Evolutionary conservation across 805 yeast genomes (phyloP), one percentile per base, ranked within the genome.

Genomic region (Yarrowia porcina): DNA sequence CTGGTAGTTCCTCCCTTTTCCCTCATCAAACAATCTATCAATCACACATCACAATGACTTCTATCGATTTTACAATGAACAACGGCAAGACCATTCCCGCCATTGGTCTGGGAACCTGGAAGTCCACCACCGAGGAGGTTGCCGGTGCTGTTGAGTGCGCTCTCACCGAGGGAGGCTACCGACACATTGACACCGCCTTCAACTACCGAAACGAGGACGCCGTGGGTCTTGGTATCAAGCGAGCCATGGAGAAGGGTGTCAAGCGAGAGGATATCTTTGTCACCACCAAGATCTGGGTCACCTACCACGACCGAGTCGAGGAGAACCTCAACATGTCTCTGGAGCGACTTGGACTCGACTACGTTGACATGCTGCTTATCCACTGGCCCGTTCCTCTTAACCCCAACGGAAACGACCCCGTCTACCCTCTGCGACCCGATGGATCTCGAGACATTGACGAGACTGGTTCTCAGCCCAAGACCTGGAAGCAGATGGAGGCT

Each of bases 401-500:
- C 47, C 47, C 47, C 47, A 41, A 41, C 47, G 47, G 47, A 1
- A 41, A 41, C 47, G 47, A 41, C 30, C 47, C 47, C 20, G 47
- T 41, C 47, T 41, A 41, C 30, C 47, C 47, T 23, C 30, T 41
- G 47, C 47, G 47, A 41, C 47, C 47, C 13, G 47, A 41, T 8
- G 47, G 47, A 4, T 44, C 49, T 27, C 49, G 49, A n/a, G 49
- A 44, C 33, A 44, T 44, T 27, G 49, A 44, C 33, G 49, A 44
- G 49, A 25, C 50, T 7, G 50, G 67, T 41, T 65, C 63, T 63
- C 64, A 66, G 62, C 83, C 78, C 69, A 79, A 85, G 69, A 84
- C 89, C 20, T 88, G 84, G 84, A 83, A 80, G 68, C 75, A 74
- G 35, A 73, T 89, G 82, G 90, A 88, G 75, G 76, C 81, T 67